phyloP scores from a whole-genome alignment of 129 eudicot genomes.

The Tanacetum coccineum region DNA sequence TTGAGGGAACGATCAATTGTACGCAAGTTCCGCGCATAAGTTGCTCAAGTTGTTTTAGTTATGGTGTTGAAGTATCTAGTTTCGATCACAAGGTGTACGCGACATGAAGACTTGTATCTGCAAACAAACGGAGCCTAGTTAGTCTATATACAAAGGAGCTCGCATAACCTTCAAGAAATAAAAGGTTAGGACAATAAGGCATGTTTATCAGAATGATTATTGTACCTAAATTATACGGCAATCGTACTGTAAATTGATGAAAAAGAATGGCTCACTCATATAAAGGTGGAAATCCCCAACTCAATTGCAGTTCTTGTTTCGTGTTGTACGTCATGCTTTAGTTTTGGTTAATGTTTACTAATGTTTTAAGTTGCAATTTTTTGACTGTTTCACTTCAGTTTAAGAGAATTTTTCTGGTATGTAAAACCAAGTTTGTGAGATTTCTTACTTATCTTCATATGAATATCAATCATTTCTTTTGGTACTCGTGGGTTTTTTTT shows the following conservation, averaged over 20 bases:
- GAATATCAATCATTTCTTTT: not conserved
- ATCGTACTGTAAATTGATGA: not conserved
- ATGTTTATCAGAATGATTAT: not conserved
- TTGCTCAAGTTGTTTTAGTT: not conserved
- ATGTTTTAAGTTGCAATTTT: too few species aligned
- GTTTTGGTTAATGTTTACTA: not conserved
- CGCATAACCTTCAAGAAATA: not conserved
- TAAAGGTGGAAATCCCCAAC: too few species aligned
- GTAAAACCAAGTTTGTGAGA: too few species aligned
- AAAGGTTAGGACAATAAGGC: conserved; percentile 8
- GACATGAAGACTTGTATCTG: not conserved
- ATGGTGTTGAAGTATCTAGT: not conserved
- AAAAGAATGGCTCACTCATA: not conserved
- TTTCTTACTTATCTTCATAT: too few species aligned
- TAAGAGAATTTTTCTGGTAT: too few species aligned
- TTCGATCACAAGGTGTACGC: not conserved
- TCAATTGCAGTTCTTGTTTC: not conserved
- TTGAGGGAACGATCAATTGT: not conserved
- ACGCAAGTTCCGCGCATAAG: too few species aligned
- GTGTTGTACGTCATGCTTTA: not conserved
- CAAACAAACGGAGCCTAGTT: not conserved
- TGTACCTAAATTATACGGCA: not conserved
- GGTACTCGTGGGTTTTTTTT: not conserved
- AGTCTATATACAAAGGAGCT: not conserved
- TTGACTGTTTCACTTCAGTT: too few species aligned